Percentiles rank a stretch among this genome's conserved stretches.
These are phyloP conservation scores for Elasticomyces elasticus DNA, from an alignment of 495 filamentous ascomycete genomes.

Conservation along the genomic window DNA sequence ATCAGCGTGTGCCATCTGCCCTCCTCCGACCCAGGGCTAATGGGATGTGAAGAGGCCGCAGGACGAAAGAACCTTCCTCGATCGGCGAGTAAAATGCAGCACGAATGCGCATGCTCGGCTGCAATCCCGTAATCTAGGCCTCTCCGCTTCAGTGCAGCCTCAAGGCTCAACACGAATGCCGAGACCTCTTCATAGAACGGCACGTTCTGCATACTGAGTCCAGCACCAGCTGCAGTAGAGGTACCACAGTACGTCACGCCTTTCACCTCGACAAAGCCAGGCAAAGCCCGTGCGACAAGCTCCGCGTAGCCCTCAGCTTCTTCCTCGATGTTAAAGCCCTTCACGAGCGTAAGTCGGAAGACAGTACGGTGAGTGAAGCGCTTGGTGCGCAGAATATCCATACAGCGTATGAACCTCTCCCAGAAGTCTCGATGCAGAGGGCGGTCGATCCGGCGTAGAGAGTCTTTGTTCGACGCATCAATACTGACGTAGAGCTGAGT, in stretches of 20 bases:
- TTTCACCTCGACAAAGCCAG: slow-evolving; percentile 89
- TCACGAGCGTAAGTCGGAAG: slow-evolving; percentile 89
- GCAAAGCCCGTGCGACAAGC: slow-evolving; percentile 71
- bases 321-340: slow-evolving; percentile 92
- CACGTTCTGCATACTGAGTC: slow-evolving; percentile 89
- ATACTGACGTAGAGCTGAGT: slow-evolving; percentile 95
- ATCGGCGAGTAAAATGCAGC: slow-evolving; percentile 72
- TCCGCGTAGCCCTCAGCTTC: slow-evolving; percentile 85
- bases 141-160: slow-evolving; percentile 51
- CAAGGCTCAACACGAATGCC: slow-evolving; percentile 66
- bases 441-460: slow-evolving; percentile 73
- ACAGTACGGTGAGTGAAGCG: slow-evolving; percentile 80
- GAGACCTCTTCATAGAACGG: slow-evolving; percentile 86
- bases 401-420: slow-evolving; percentile 83
- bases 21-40: no score
- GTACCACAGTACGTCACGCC: slow-evolving; percentile 96
- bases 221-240: slow-evolving; percentile 64
- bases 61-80: slow-evolving; percentile 54
- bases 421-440: slow-evolving; percentile 94
- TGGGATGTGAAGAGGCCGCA: no score
- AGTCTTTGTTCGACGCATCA: slow-evolving; percentile 85
- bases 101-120: slow-evolving; percentile 89
- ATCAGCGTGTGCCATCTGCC: slow-evolving; percentile 86
- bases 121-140: slow-evolving; percentile 80
- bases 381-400: slow-evolving; percentile 78